Base-by-base conservation (phyloP, 495 filamentous ascomycete genomes). In the Neurospora sp. region DNA sequence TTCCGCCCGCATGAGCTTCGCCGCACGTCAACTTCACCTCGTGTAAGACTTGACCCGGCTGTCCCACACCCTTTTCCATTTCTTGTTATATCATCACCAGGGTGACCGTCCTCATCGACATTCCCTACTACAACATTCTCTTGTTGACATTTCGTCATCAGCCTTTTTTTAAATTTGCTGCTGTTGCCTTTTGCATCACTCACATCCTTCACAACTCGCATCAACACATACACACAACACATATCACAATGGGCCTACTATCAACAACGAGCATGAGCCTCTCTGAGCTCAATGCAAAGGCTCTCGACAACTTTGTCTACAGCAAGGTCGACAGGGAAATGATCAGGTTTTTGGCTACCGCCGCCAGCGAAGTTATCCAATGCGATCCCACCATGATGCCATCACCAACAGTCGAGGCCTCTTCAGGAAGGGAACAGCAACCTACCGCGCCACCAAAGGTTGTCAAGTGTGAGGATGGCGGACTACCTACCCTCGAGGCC, bases 281-380 rank as follows among this genome's bases (percentile, higher is more conserved):
- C 73, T 77, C 75, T 75, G 84, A 86, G 78, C 83, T 87, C 78
- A 94, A 96, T 84, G 88, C 92, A 79, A 89, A 89, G 72, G 96
- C 96, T 40, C 89, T 99, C 75, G 93, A 97, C 61, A 87, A 94
- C 74, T 98, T 99, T 81, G 88, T 98, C 80, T 91, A 91, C 76
- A 85, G 88, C 75, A 91, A 91, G 12, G 95, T 98, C 71, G 90
- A 89, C 75, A 84, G 87, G 71, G 89, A 91, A 46, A 98, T 98
- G 96, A 90, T 99, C 75, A 79, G 84, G 39, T 92, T 97, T 82
- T 87, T 99, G 73, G 93, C 96, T 53, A 81, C 87, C 66, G 94
- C 94, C 77, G 95, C 96, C 38, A 86, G 87, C 69, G 87, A 89
- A 77, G 96, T 99, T 79, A 99, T 99, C 80, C 90, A 93, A 70